Base-by-base conservation (phyloP, 495 filamentous ascomycete genomes). In the Aspergillus homomorphus region DNA sequence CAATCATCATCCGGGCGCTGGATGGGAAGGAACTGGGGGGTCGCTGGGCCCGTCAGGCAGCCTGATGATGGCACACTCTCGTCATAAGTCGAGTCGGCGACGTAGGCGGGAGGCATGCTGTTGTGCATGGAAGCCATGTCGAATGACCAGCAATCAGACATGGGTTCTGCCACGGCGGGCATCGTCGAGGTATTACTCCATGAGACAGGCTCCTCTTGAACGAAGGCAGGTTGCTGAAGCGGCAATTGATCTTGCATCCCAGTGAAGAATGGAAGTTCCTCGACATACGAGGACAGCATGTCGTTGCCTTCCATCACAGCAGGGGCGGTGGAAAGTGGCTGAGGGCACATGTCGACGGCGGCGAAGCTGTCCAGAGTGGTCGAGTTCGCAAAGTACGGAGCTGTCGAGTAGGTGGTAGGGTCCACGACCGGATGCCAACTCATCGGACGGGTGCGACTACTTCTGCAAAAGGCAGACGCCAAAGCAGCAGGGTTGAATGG, bases 341-440 rank as follows among this genome's bases (percentile, higher is more conserved):
- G 77, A 58, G 59, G 65, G 21, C 59, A 54, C 51, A 74, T 41
- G 54, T 48, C 61, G 61, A 64, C 73, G 60, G 33, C 65, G 61
- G 65, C 66, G 56, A 71, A 62, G 26, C 57, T 70, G n/a, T 69
- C 64, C 53, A 62, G 45, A 28, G 57, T 44, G 44, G 62, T 52
- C 55, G 54, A 59, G 23, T 65, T 52, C 4, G 68, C 58, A 19
- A 50, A 53, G 41, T 62, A 68, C 33, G 67, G 60, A 3, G 68
- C 64, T 45, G 69, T 71, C 26, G 67, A 72, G 62, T 75, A 76
- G 23, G 60, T 71, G 45, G 62, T 64, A 45, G 67, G 61, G 59
- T 66, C 73, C 18, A 79, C 75, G 19, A 76, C 66, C 4, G 87
- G 85, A 69, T 90, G 87, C 88, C 88, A 90, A 66, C 86, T 89